These are phyloP conservation scores for Colletotrichum limetticola DNA, from an alignment of 2,329 filamentous ascomycete genomes.

Conservation along the genomic window DNA sequence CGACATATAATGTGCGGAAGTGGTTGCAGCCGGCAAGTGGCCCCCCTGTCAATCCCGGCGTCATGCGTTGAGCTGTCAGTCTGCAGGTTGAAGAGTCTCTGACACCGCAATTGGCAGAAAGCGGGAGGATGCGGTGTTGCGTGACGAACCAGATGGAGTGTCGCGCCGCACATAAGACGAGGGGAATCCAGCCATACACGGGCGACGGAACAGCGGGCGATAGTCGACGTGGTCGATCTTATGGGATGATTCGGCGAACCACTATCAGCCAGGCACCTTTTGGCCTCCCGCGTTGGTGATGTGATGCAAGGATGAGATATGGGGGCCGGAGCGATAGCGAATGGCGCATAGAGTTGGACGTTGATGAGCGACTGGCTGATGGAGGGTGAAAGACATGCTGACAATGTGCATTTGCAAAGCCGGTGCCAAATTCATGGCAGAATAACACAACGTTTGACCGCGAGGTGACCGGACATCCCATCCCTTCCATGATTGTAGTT, in stretches of 20 bases:
- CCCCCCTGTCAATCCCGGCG: constrained; percentile 12
- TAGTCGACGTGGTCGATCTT: constrained; percentile 1
- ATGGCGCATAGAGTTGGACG: neutral
- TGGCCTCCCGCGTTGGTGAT: constrained; percentile 15
- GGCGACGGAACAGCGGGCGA: constrained; percentile 1
- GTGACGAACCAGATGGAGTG: constrained; percentile 13
- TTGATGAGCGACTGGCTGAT: neutral
- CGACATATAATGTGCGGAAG: neutral
- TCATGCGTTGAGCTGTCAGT: constrained; percentile 23
- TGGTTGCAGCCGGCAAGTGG: constrained; percentile 24
- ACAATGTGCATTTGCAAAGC: neutral
- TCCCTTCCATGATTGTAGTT: neutral
- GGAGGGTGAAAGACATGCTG: constrained; percentile 2
- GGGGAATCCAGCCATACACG: constrained; percentile 2
- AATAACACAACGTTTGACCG: constrained; percentile 1
- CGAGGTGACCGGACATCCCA: neutral
- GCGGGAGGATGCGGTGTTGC: neutral
- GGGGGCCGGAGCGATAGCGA: neutral
- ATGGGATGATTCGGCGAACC: constrained; percentile 13
- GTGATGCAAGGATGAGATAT: constrained; percentile 26
- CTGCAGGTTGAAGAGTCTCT: neutral
- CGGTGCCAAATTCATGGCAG: neutral
- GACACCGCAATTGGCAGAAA: constrained; percentile 15
- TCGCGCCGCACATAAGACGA: constrained; percentile 7
- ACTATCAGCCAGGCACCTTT: neutral